Evolutionary conservation across 345 rosid genomes (phyloP), one percentile per base, ranked within the genome.

Genomic region (Brassica juncea): DNA sequence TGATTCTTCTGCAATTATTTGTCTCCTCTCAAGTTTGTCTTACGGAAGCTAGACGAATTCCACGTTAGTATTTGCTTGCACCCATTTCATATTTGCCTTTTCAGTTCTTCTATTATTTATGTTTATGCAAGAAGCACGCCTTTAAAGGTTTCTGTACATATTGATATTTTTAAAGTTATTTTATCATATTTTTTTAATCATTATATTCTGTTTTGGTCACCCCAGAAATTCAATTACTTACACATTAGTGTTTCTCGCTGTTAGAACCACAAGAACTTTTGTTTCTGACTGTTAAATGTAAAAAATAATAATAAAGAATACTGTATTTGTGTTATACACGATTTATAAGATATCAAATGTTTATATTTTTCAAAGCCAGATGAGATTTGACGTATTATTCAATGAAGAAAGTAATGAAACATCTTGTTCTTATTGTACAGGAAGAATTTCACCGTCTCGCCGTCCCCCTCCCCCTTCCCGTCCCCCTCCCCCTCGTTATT

Each of bases 11-110:
- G 49, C 65, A 32, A 4, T 12, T 57, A 34, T 57, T 34, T 11
- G 21, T 71, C 32, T 70, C 74, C 6, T 71, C 65, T 71, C 65
- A 55, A 55, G 52, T 71, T 71, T 42, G 74, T 11, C 11, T 57
- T 2, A 3, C 52, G 3, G 65, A 71, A 23, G 39, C 74, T 16
- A 55, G 6, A 71, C 19, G 31, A 42, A 10, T 12, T 2, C 52
- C 58, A 16, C 52, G 74, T 70, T 32, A 70, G 73, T 67, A 67
- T 42, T 9, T 70, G 14, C 66, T 5, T 70, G 14, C 66, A 19
- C 54, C 15, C 15, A 70, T 54, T 66, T 35, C 69, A 35, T 10
- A 9, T 16, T 34, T 65, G 14, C 23, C 49, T 34, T 15, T 35
- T 32, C 4, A 34, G 14, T 65, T 3, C 23, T 32, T 64, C 55